Conservation (phyloP, 1,284 basidiomycete genomes). For the Gomphus bonarii region DNA sequence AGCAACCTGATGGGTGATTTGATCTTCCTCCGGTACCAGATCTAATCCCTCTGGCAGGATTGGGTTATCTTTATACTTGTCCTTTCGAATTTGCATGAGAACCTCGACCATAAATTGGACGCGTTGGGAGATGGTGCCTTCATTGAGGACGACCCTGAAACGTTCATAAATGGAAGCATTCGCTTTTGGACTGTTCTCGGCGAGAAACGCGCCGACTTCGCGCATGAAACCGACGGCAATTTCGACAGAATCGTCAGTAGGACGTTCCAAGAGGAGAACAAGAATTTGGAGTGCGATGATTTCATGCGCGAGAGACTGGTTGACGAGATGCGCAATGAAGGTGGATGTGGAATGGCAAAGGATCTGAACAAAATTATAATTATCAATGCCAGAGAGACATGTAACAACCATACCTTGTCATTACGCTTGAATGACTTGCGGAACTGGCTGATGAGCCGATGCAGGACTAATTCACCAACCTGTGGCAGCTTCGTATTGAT, state of each 20-base stretch:
- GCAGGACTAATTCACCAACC: conserved; percentile 87
- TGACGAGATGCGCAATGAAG: conserved; percentile 95
- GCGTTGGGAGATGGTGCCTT: conserved; percentile 88
- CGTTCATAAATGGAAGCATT: conserved; percentile 91
- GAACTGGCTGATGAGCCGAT: conserved; percentile 90
- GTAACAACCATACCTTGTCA: conserved; percentile 68
- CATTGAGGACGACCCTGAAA: conserved; percentile 94
- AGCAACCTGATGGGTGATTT: conserved; percentile 89
- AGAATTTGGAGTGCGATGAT: conserved; percentile 93
- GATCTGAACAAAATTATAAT: conserved; percentile 35
- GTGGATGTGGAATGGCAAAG: conserved; percentile 92
- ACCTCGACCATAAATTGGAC: conserved; percentile 99
- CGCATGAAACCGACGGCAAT: conserved; percentile 97
- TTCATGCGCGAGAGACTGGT: conserved; percentile 91
- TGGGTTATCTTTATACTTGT: conserved; percentile 98
- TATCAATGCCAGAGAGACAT: background rate
- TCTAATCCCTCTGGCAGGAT: conserved; percentile 89
- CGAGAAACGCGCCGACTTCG: conserved; percentile 92
- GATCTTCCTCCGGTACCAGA: conserved; percentile 95
- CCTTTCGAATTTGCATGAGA: conserved; percentile 94
- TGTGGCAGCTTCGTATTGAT: conserved; percentile 97
- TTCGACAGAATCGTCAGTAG: conserved; percentile 97
- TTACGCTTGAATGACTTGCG: conserved; percentile 92
- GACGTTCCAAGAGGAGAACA: conserved; percentile 86
- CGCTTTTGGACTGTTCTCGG: conserved; percentile 90